A percentile compares a stretch with the other conserved stretches of the same genome.
These are phyloP conservation scores for Fusarium sp. DNA, from an alignment of 2,329 filamentous ascomycete species.

Conservation along the genomic window DNA sequence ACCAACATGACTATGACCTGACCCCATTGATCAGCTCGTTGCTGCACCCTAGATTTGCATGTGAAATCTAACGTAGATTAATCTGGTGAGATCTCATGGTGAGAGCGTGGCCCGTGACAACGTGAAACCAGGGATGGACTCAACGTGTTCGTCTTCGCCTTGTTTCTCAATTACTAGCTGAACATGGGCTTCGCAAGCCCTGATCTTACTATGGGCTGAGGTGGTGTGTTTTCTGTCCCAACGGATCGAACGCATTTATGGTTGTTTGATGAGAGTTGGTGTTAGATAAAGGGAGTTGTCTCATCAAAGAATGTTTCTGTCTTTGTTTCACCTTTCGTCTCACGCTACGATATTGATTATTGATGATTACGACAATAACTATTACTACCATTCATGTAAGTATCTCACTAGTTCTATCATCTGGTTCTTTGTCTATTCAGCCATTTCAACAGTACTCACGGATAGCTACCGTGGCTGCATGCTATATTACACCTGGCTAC, in stretches of 20 bases:
- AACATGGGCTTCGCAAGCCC: slow-evolving; percentile 1
- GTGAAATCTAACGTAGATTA: slow-evolving; percentile 9
- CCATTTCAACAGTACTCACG: background rate
- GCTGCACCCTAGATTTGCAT: background rate
- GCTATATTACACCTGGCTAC: background rate
- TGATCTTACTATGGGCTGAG: slow-evolving; percentile 27
- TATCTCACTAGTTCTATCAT: background rate
- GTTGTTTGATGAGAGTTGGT: background rate
- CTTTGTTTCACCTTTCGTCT: background rate
- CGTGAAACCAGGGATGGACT: background rate
- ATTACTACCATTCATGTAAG: too few relatives aligned
- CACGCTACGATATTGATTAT: background rate
- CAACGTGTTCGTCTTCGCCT: slow-evolving; percentile 19
- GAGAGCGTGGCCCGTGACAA: background rate
- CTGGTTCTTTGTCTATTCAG: background rate
- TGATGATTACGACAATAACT: background rate
- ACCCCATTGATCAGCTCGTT: slow-evolving; percentile 20
- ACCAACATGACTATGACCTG: slow-evolving; percentile 6
- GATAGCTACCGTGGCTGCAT: background rate
- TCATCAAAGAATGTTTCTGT: background rate
- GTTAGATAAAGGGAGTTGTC: slow-evolving; percentile 8
- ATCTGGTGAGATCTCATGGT: slow-evolving; percentile 2
- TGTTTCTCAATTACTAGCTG: background rate
- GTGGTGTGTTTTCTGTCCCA: slow-evolving; percentile 34
- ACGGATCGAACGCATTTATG: background rate